Conservation (phyloP, 2,329 filamentous ascomycete species). For the Colletotrichum sp. region DNA sequence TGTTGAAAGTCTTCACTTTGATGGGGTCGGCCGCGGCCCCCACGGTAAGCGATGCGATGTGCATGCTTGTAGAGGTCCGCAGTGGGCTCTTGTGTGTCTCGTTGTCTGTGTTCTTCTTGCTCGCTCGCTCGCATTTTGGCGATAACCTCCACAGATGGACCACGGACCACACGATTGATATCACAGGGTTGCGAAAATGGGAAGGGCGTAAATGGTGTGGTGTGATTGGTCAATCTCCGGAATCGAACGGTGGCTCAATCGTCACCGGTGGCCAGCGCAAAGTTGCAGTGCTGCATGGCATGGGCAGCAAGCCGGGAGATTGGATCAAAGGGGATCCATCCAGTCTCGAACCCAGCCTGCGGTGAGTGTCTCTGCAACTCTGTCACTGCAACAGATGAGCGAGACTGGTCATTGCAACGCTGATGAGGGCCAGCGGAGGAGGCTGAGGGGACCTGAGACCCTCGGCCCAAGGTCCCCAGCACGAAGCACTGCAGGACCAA, state of each 20-base stretch:
- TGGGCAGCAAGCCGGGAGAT: background rate
- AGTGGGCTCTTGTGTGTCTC: background rate
- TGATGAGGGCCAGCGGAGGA: background rate
- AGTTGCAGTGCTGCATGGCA: background rate
- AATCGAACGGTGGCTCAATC: background rate
- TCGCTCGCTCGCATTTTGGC: background rate
- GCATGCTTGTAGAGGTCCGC: background rate
- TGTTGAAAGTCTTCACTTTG: background rate
- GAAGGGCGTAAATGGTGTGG: background rate
- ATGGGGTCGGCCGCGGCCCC: background rate
- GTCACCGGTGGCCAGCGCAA: background rate
- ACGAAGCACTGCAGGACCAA: background rate
- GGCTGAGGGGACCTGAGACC: background rate
- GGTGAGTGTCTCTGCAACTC: background rate
- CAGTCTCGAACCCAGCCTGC: background rate
- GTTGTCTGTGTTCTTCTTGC: background rate
- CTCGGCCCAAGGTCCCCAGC: background rate
- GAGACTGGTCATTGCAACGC: background rate
- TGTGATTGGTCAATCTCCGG: conserved; percentile 15
- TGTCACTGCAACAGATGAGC: background rate
- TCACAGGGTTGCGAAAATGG: background rate
- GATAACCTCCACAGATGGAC: conserved; percentile 10
- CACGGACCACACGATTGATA: conserved; percentile 6
- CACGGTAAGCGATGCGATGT: background rate
- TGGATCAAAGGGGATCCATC: background rate